Base-by-base conservation (phyloP, 257 asterid genomes). In the Nicotiana attenuata region DNA sequence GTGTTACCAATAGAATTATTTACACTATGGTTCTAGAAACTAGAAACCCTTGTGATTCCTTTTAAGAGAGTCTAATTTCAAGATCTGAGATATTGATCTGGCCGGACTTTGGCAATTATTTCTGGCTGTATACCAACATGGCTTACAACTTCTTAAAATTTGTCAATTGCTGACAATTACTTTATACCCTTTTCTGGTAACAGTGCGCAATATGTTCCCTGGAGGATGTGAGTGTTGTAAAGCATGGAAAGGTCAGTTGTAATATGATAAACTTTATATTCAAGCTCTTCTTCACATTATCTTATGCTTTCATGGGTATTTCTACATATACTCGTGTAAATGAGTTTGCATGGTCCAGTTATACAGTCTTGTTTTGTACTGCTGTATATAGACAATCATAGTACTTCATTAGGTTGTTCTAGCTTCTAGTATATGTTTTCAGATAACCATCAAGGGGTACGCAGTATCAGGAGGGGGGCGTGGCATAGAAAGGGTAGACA, bases 381-480 rank as follows among this genome's bases (percentile, higher is more conserved):
- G 16, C 50, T 41, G 73, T 29, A 7, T 3, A 20, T 65, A 38
- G 82, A 26, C 50, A 50, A 50, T 24, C 8, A 24, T 26, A 26
- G 45, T 75, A 75, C 45, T 75, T 53, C 53, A 33, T 45, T 60
- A 38, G 80, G 68, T 81, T 56, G 20, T 33, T 73, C 71, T 35
- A 26, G 31, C 26, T 8, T 17, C 78, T 1, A 1, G 15, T 75
- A 75, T 69, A 47, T 68, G 71, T 86, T 65, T 61, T 82, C 92
- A 96, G 99, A 56, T 96, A 81, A 89, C 80, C 55, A 86, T 96
- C 76, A 94, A 92, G 91, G 99, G 99, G 75, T 96, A 96, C 28
- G 99, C 99, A 4, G 93, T 88, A 63, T 91, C 99, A 78, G 99
- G 99, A 82, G 99, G 99, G 35, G 99, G 97, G 4, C 91, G 98